Base-by-base conservation (phyloP, 495 filamentous ascomycete species). In the Neurospora sp. region DNA sequence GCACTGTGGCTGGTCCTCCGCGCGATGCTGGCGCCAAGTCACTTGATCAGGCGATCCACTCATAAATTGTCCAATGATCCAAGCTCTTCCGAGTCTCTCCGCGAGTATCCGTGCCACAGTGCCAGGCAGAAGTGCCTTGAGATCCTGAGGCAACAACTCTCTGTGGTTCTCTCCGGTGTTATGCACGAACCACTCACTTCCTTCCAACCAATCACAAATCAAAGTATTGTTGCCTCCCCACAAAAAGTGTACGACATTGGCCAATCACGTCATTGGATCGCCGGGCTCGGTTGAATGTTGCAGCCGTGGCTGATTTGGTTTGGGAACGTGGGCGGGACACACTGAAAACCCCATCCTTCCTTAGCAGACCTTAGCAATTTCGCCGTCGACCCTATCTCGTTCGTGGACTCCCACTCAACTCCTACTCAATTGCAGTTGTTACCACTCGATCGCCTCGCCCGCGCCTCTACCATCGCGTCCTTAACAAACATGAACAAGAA, bases 401-500 rank as follows among this genome's bases (percentile, higher is more conserved):
- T 71, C 71, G 74, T 74, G 71, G 76, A 78, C 74, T 73, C 27
- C 39, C 4, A 35, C 41, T 0, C 53, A 8, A 42, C 35, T 3
- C 2, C 2, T 27, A 27, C 27, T 8, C 53, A 35, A 35, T 65
- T 71, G 9, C 27, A 9, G 14, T 37, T 65, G 53, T 65, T 65
- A 71, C 53, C 53, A 59, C 42, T 71, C 70, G 70, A 59, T 38
- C 42, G 70, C 38, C 42, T 37, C 70, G 42, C 73, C 73, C 20
- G 68, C 70, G 65, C 61, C 44, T 31, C 31, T 6, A 8, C 22
- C 42, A 65, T 39, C 73, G 22, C 38, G 53, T 39, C 27, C 59
- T 7, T 40, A 20, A 39, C 68, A 73, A 76, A 72, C 31, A 86
- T 84, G 82, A 86, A 85, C 74, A 86, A 85, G 72, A 86, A 86